Percentiles rank a stretch among this genome's conserved stretches.
Conservation (phyloP, 805 yeast species). For the Candida coquimbonensis region DNA sequence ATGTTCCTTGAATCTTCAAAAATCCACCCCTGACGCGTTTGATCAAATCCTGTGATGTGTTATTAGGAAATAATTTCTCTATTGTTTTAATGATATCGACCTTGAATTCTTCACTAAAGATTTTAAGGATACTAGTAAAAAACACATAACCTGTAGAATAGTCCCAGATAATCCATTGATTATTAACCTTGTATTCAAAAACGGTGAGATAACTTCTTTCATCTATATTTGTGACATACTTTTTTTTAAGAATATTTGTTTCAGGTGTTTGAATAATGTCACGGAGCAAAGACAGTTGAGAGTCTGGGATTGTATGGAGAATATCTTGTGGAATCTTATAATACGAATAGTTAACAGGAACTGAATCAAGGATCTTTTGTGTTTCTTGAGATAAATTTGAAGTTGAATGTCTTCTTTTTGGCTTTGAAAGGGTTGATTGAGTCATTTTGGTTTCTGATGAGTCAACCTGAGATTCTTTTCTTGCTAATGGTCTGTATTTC, state of each 20-base stretch:
- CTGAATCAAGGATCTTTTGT: conserved; percentile 11
- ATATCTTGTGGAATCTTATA: conserved; percentile 10
- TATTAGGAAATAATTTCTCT: conserved; percentile 18
- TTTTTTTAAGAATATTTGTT: conserved; percentile 26
- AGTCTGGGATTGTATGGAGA: conserved; percentile 16
- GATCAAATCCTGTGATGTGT: conserved; percentile 17
- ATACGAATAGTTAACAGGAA: conserved; percentile 15
- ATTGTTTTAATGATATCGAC: conserved; percentile 72
- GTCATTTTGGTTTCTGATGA: neutral
- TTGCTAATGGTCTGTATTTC: conserved; percentile 4
- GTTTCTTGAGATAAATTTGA: conserved; percentile 6
- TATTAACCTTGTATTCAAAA: conserved; percentile 61
- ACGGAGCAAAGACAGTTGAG: conserved; percentile 13
- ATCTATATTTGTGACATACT: conserved; percentile 68
- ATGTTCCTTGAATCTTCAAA: conserved; percentile 88
- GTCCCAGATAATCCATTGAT: conserved; percentile 65
- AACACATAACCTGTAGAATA: conserved; percentile 80
- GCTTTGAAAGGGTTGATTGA: neutral
- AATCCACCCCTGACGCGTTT: conserved; percentile 85
- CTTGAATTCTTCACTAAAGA: conserved; percentile 50
- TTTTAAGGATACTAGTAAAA: conserved; percentile 84
- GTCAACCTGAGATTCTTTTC: neutral
- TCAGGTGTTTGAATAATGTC: neutral
- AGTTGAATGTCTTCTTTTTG: conserved; percentile 1
- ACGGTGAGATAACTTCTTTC: conserved; percentile 65